Evolutionary conservation across 2,329 filamentous ascomycete genomes (phyloP).

Genomic region (Chaetothyriales sp.): DNA sequence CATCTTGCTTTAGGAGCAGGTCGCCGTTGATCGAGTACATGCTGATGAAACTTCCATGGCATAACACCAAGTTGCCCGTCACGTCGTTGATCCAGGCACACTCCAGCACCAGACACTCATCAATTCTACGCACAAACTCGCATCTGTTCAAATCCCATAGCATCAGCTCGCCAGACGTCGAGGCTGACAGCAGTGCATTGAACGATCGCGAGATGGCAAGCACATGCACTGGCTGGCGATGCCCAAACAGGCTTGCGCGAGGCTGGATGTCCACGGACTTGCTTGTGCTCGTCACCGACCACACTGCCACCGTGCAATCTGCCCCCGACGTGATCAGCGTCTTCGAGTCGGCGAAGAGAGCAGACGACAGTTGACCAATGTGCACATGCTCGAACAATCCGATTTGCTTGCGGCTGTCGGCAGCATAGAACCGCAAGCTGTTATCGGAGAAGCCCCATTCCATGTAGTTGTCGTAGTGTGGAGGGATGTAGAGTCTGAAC

Average conservation of each 20-base stretch:
- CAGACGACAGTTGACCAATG: conserved; percentile 71
- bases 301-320: conserved; percentile 81
- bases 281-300: conserved; percentile 48
- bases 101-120: conserved; percentile 37
- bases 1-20: conserved; percentile 63
- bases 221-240: conserved; percentile 66
- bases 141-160: conserved; percentile 90
- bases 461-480: conserved; percentile 73
- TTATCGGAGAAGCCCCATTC: conserved; percentile 95
- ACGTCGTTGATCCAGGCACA: conserved; percentile 80
- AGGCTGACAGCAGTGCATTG: conserved; percentile 72
- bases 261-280: conserved; percentile 67
- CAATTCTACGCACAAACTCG: conserved; percentile 66
- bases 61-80: conserved; percentile 76
- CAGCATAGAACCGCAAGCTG: conserved; percentile 77
- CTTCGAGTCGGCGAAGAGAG: conserved; percentile 73
- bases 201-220: conserved; percentile 80
- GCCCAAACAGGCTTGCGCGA: conserved; percentile 71
- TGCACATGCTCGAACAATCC: conserved; percentile 91
- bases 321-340: conserved; percentile 83
- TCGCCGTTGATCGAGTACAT: conserved; percentile 83
- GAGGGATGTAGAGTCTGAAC: conserved; percentile 74
- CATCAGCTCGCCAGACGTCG: conserved; percentile 65
- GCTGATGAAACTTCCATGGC: conserved; percentile 56
- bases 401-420: conserved; percentile 65